Conservation (phyloP, 495 filamentous ascomycete genomes). For the Peziza echinospora region DNA sequence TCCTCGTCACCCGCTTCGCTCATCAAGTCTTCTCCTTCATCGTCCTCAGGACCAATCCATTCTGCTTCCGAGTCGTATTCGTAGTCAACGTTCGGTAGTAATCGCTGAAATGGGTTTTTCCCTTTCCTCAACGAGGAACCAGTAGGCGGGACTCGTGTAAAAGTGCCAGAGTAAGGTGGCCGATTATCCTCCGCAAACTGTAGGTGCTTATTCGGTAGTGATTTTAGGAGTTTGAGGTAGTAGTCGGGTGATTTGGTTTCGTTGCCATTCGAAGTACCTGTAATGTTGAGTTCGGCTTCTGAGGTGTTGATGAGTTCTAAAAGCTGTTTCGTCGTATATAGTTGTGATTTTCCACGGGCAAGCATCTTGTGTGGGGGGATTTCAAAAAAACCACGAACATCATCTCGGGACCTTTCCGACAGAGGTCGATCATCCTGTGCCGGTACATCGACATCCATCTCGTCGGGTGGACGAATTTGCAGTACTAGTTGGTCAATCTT, state of each 20-base stretch:
- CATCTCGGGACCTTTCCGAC: constrained; percentile 24
- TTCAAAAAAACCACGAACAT: constrained; percentile 36
- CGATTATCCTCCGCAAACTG: constrained; percentile 72
- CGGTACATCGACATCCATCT: constrained; percentile 28
- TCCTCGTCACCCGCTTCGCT: constrained; percentile 45
- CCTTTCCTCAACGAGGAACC: constrained; percentile 30
- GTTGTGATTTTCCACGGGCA: constrained; percentile 33
- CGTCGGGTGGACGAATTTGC: constrained; percentile 8
- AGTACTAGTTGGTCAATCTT: constrained; percentile 17
- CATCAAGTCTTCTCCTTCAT: constrained; percentile 55
- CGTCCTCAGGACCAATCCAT: constrained; percentile 50
- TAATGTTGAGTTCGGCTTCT: constrained; percentile 25
- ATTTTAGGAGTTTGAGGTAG: constrained; percentile 34
- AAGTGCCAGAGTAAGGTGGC: constrained; percentile 76
- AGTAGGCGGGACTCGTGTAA: constrained; percentile 32
- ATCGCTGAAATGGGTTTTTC: constrained; percentile 44
- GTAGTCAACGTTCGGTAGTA: constrained; percentile 53
- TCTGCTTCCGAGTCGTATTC: constrained; percentile 95
- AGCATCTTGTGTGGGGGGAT: constrained; percentile 30
- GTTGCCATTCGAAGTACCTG: constrained; percentile 23
- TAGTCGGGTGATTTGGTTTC: constrained; percentile 8
- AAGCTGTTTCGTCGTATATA: constrained; percentile 38
- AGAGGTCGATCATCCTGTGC: constrained; percentile 25
- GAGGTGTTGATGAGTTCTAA: constrained; percentile 15
- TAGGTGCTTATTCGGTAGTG: constrained; percentile 53